Conservation (phyloP, 768 basidiomycete species). For the Suillus placidus region DNA sequence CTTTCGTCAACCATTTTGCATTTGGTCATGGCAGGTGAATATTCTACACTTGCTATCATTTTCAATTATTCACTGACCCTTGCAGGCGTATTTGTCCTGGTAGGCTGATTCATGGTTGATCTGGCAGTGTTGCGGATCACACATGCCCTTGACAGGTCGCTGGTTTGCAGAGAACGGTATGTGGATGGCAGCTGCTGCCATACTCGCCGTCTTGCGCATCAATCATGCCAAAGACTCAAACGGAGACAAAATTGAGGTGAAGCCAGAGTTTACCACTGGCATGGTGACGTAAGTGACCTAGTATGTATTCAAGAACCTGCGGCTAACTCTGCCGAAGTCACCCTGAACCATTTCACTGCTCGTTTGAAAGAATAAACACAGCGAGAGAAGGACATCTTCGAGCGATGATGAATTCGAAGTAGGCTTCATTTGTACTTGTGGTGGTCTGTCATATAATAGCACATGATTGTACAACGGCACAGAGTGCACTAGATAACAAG, state of each 20-base stretch:
- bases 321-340: background rate
- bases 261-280: background rate
- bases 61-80: background rate
- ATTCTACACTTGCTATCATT: background rate
- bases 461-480: no score
- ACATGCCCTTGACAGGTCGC: slow-evolving; percentile 1
- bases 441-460: no score
- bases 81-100: slow-evolving; percentile 8
- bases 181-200: background rate
- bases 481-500: no score
- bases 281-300: background rate
- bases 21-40: slow-evolving; percentile 6
- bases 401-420: background rate
- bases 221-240: background rate
- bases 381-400: background rate
- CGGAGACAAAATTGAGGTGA: background rate
- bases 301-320: background rate
- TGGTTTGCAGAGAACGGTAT: background rate
- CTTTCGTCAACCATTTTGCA: background rate
- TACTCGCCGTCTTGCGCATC: background rate
- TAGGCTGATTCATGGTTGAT: background rate
- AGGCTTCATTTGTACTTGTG: background rate
- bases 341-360: background rate
- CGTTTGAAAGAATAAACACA: background rate
- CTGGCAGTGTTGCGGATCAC: no score